Percentiles rank a stretch among this genome's conserved stretches.
Conservation (phyloP, 305 asterid species). For the Andrographis paniculata region DNA sequence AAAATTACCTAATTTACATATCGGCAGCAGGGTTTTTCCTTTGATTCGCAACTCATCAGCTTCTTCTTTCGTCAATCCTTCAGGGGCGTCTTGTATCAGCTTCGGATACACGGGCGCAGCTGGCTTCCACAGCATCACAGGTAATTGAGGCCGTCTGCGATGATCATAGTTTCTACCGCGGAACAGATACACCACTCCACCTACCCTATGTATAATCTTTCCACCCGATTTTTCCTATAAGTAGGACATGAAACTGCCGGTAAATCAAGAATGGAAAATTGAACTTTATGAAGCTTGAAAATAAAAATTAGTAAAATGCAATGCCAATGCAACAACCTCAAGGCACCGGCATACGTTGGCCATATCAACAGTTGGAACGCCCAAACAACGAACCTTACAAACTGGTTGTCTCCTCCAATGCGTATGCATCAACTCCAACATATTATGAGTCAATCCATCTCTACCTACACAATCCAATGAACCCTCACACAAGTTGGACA, state of each 20-base stretch:
- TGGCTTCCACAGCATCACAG: slow-evolving; percentile 97
- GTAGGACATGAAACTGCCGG: background rate
- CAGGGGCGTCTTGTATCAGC: slow-evolving; percentile 93
- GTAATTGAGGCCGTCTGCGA: slow-evolving; percentile 57
- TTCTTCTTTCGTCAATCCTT: slow-evolving; percentile 77
- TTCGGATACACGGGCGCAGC: slow-evolving; percentile 97
- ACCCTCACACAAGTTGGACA: too few species aligned
- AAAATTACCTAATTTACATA: slow-evolving; percentile 71
- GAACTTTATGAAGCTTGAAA: background rate
- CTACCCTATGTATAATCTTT: slow-evolving; percentile 63
- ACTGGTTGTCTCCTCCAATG: slow-evolving; percentile 90
- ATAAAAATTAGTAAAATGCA: background rate
- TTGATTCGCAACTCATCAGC: slow-evolving; percentile 61
- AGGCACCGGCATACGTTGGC: slow-evolving; percentile 73
- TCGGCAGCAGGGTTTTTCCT: slow-evolving; percentile 65
- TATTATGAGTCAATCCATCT: slow-evolving; percentile 92
- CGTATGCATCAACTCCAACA: slow-evolving; percentile 93
- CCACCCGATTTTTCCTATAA: slow-evolving; percentile 79
- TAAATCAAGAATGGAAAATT: background rate
- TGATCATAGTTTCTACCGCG: slow-evolving; percentile 90
- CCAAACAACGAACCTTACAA: slow-evolving; percentile 95
- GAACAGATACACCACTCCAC: slow-evolving; percentile 78
- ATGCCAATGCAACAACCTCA: slow-evolving; percentile 51
- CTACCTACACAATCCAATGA: slow-evolving; percentile 39
- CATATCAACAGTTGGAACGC: slow-evolving; percentile 96